Percentiles rank a stretch among this genome's conserved stretches.
Evolutionary conservation across 441 rosid genomes (phyloP).

Genomic region (Euphorbia schlechtendalii): DNA sequence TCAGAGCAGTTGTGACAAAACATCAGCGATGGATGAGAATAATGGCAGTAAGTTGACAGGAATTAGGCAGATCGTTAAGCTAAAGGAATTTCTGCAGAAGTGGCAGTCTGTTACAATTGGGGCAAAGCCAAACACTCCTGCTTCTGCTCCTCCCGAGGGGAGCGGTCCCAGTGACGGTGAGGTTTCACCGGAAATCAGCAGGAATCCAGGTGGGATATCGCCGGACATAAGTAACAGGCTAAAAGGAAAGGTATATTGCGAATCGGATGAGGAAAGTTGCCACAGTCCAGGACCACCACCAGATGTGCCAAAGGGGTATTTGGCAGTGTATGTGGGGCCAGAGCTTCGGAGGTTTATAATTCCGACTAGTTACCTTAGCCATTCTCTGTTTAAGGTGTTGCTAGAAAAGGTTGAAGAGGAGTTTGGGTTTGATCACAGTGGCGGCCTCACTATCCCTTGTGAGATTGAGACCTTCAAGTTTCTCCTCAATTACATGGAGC

Average conservation of each 20-base stretch:
- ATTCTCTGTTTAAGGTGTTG: slow-evolving; percentile 66
- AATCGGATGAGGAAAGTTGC: slow-evolving; percentile 76
- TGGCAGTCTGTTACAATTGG: slow-evolving; percentile 72
- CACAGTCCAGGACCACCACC: slow-evolving; percentile 64
- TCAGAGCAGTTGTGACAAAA: slow-evolving; percentile 23
- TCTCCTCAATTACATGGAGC: slow-evolving; percentile 76
- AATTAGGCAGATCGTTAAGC: slow-evolving; percentile 69
- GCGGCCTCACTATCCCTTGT: slow-evolving; percentile 81
- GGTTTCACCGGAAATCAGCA: slow-evolving; percentile 36
- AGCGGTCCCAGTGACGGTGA: slow-evolving; percentile 19
- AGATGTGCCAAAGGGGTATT: slow-evolving; percentile 79
- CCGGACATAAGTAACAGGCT: slow-evolving; percentile 41
- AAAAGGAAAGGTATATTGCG: slow-evolving; percentile 33
- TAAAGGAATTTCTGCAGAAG: slow-evolving; percentile 74
- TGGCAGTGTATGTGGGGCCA: slow-evolving; percentile 83
- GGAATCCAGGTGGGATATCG: slow-evolving; percentile 33
- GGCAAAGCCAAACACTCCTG: slow-evolving; percentile 23
- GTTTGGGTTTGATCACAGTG: slow-evolving; percentile 73
- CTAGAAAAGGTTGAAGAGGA: slow-evolving; percentile 85
- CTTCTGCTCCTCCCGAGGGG: background rate
- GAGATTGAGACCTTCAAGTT: slow-evolving; percentile 92
- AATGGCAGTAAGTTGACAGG: slow-evolving; percentile 59
- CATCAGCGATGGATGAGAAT: slow-evolving; percentile 46
- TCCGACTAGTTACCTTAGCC: slow-evolving; percentile 76
- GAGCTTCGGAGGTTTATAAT: slow-evolving; percentile 89